Conservation (phyloP, 139 green algal species). For the Chlamydomonas eustigma region DNA sequence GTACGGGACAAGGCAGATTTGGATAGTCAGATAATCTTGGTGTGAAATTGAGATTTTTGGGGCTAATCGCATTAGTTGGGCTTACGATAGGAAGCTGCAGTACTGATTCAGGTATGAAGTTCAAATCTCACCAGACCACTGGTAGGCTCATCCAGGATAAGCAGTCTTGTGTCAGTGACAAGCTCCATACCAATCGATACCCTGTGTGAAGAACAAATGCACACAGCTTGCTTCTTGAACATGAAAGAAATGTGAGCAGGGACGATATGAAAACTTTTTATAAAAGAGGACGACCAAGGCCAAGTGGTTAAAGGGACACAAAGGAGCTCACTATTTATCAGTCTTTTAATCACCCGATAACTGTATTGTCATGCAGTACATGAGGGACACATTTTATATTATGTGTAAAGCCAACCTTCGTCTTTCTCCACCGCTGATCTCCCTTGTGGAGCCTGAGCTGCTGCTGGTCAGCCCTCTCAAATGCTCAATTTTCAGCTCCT, state of each 20-base stretch:
- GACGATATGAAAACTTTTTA: neutral
- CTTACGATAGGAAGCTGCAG: no score
- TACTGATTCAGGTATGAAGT: neutral
- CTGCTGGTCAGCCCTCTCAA: neutral
- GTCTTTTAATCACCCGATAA: no score
- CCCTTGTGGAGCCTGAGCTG: neutral
- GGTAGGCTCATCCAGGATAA: constrained; percentile 67
- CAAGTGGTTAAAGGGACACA: neutral
- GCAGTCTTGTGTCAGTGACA: constrained; percentile 48
- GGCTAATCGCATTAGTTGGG: no score
- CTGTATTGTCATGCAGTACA: no score
- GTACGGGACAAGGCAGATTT: no score
- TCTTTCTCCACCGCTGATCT: neutral
- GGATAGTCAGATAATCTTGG: no score
- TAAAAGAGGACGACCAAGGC: no score
- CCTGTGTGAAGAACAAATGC: constrained; percentile 15
- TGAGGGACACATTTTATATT: no score
- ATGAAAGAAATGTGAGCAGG: neutral
- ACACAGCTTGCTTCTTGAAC: neutral
- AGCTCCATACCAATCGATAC: constrained; percentile 79
- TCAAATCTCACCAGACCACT: constrained; percentile 52
- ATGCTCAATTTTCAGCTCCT: constrained; percentile 27
- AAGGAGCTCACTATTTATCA: neutral
- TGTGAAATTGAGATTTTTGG: no score
- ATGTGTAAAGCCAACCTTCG: no score